Base-by-base conservation (phyloP, 257 asterid genomes). In the Petunia secreta region DNA sequence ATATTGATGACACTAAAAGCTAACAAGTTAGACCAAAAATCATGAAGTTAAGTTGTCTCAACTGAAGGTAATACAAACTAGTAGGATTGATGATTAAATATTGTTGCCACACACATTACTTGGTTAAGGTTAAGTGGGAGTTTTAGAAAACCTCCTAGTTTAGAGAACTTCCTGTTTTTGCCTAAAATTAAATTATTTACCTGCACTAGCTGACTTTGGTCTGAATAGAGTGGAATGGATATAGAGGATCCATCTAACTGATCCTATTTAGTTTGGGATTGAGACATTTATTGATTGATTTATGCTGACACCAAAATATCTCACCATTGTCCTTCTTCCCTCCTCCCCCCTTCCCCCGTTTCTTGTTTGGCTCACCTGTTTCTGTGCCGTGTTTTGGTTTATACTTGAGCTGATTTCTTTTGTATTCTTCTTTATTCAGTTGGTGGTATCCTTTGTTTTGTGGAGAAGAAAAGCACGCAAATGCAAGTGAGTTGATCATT, bases 391-490 rank as follows among this genome's bases (percentile, higher is more conserved):
- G 25, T 34, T 73, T 2, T 73, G 62, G 36, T 36, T 48, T 71
- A 71, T 50, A 71, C 1, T 2, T 6, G 11, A 75, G 84, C 88
- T 91, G 87, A 91, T 82, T 41, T 60, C 15, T 46, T 75, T 38
- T 63, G 60, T 82, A 67, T 74, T 65, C 15, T 83, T 75, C 87
- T 79, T 48, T 84, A 67, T 87, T 66, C 97, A 95, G 99, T 93
- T 94, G 98, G 80, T 93, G 40, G 54, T 83, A 34, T 90, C 96
- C 81, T 76, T 92, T 80, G 85, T 92, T 79, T 87, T 88, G 85
- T 92, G 99, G 97, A 93, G 91, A 87, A 89, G 80, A 82, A 93
- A 85, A 88, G 90, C 92, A 15, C 91, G 90, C 76, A 89, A 86
- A 85, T 89, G 94, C 97, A 95, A 84, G 98, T 95, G 85, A 87